phyloP scores from a whole-genome alignment of 2,329 filamentous ascomycete species.

The Fusarium illudens region DNA sequence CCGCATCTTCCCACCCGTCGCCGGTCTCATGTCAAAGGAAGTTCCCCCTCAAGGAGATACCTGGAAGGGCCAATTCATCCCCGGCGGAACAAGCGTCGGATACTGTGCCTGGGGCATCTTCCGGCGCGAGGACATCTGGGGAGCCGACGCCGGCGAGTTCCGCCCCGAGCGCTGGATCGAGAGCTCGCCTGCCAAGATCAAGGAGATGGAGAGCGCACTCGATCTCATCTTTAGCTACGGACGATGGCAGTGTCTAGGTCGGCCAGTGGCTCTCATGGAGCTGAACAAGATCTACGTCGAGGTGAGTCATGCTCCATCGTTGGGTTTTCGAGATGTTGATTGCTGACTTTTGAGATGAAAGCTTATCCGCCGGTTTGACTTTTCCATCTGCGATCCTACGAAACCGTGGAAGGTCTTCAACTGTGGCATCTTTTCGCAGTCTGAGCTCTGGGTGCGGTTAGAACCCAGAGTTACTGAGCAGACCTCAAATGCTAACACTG shows the following conservation, averaged over 20 bases:
- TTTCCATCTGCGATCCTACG: slow-evolving; percentile 44
- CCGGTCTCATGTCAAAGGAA: slow-evolving; percentile 50
- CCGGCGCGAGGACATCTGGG: slow-evolving; percentile 47
- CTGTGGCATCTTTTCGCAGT: slow-evolving; percentile 45
- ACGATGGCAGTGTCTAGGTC: slow-evolving; percentile 51
- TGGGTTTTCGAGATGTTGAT: accelerated
- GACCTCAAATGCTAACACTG: background rate
- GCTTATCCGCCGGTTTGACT: slow-evolving; percentile 46
- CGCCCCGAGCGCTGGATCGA: slow-evolving; percentile 51
- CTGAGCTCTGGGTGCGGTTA: slow-evolving; percentile 41
- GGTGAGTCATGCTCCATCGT: slow-evolving; percentile 39
- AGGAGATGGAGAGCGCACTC: slow-evolving; percentile 48
- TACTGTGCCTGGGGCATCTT: slow-evolving; percentile 49
- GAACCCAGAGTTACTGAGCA: background rate
- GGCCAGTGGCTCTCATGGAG: slow-evolving; percentile 51
- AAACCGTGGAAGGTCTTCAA: slow-evolving; percentile 45
- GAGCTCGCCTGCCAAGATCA: slow-evolving; percentile 41
- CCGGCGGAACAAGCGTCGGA: slow-evolving; percentile 45
- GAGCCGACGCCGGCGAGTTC: slow-evolving; percentile 47
- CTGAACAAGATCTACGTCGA: slow-evolving; percentile 53
- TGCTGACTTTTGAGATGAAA: slow-evolving; percentile 8
- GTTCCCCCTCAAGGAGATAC: slow-evolving; percentile 44
- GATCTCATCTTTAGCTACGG: slow-evolving; percentile 53
- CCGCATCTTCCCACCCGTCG: slow-evolving; percentile 49
- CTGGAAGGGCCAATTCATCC: slow-evolving; percentile 46